A percentile compares a stretch with the other conserved stretches of the same genome.
phyloP scores from a whole-genome alignment of 2,329 filamentous ascomycete species.

The Juglanconis sp. region DNA sequence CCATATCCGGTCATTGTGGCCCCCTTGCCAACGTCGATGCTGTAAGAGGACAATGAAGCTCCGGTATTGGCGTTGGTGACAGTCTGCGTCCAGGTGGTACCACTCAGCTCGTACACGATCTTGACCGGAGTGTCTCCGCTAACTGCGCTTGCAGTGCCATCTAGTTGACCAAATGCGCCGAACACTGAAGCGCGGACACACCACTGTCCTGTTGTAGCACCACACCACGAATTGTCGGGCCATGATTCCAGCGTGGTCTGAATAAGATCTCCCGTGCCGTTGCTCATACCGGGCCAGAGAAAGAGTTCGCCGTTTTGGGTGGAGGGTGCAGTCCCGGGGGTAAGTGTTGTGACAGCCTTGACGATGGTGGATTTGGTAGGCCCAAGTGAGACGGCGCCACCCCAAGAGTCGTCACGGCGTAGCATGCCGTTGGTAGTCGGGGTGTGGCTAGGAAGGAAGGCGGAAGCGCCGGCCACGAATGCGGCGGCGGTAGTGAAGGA shows the following conservation, averaged over 20 bases:
- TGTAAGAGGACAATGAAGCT: slow-evolving; percentile 30
- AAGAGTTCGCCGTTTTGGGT: slow-evolving; percentile 37
- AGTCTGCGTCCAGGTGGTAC: slow-evolving; percentile 23
- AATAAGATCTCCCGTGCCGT: slow-evolving; percentile 40
- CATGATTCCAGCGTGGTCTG: slow-evolving; percentile 40
- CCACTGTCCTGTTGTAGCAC: slow-evolving; percentile 34
- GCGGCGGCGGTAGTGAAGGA: background rate
- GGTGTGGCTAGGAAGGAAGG: background rate
- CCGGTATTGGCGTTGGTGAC: slow-evolving; percentile 35
- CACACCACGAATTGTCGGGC: slow-evolving; percentile 39
- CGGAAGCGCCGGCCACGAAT: background rate
- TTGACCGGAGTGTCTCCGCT: slow-evolving; percentile 2
- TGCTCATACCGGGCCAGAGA: slow-evolving; percentile 43
- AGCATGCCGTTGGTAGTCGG: background rate
- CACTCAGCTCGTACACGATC: slow-evolving; percentile 26
- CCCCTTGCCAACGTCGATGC: slow-evolving; percentile 27
- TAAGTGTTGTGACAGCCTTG: slow-evolving; percentile 37
- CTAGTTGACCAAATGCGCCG: slow-evolving; percentile 38
- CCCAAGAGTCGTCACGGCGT: slow-evolving; percentile 6
- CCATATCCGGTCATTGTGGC: slow-evolving; percentile 36
- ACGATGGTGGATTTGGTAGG: slow-evolving; percentile 26
- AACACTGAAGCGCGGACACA: slow-evolving; percentile 39
- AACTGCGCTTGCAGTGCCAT: slow-evolving; percentile 18
- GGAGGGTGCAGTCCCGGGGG: slow-evolving; percentile 34
- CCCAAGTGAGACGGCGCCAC: slow-evolving; percentile 14